Evolutionary conservation across 2,329 filamentous ascomycete genomes (phyloP).

Genomic region (Alternaria tenuissima): DNA sequence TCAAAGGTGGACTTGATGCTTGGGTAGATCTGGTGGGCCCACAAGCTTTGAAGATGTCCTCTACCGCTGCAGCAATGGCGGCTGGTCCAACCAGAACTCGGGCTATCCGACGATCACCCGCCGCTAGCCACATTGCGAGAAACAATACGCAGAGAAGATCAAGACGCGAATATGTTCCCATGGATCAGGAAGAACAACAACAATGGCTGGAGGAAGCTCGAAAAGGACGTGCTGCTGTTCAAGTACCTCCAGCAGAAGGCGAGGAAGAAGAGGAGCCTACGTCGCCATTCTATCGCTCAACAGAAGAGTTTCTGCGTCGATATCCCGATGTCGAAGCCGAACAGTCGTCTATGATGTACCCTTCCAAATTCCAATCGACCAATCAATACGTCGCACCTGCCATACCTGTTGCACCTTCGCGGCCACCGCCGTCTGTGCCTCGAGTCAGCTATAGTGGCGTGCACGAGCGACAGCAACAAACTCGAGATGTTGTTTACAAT

Average conservation of each 20-base stretch:
- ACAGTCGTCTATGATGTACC: slow-evolving; percentile 62
- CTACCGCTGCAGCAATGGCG: slow-evolving; percentile 61
- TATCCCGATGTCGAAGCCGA: slow-evolving; percentile 74
- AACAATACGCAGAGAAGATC: slow-evolving; percentile 64
- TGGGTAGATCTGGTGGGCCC: slow-evolving; percentile 86
- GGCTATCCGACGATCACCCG: slow-evolving; percentile 62
- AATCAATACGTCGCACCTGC: slow-evolving; percentile 59
- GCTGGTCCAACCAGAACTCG: slow-evolving; percentile 57
- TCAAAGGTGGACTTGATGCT: slow-evolving; percentile 83
- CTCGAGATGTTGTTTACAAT: slow-evolving; percentile 54
- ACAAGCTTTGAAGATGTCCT: slow-evolving; percentile 67
- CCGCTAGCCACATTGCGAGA: slow-evolving; percentile 60
- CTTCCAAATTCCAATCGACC: slow-evolving; percentile 48
- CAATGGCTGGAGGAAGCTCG: slow-evolving; percentile 81
- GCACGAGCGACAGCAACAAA: slow-evolving; percentile 62
- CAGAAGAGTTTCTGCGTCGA: slow-evolving; percentile 83
- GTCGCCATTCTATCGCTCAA: slow-evolving; percentile 66
- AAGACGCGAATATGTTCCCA: slow-evolving; percentile 70
- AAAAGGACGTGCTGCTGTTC: slow-evolving; percentile 65
- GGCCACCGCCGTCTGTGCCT: slow-evolving; percentile 66
- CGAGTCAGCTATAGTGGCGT: slow-evolving; percentile 82
- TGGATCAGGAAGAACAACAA: slow-evolving; percentile 81
- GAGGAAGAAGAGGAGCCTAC: slow-evolving; percentile 42
- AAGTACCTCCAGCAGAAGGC: slow-evolving; percentile 39
- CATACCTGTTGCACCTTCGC: slow-evolving; percentile 67